Evolutionary conservation across 2,329 filamentous ascomycete genomes (phyloP), one percentile per base, ranked within the genome.

Genomic region (Magnaporthales sp.): DNA sequence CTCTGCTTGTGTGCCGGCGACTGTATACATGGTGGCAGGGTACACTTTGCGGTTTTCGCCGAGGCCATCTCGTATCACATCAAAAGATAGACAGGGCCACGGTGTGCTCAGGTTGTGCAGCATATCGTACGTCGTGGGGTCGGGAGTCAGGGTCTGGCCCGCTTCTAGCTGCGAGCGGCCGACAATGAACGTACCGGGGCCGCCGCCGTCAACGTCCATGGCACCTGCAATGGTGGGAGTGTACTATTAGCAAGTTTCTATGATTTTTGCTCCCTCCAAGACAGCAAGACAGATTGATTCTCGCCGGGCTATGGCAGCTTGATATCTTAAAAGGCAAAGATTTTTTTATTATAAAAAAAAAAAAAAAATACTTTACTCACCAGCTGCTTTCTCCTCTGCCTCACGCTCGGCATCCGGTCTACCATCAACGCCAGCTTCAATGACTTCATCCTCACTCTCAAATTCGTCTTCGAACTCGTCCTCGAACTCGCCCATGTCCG

Each of bases 21-120:
- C 93, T 11, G 93, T 90, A 80, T 98, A 99, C 80, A 97, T 90
- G 68, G 94, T 97, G 64, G 93, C 92, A 29, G 95, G 95, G 78
- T 96, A 99, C n/a, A 90, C 89, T 77, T 90, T 96, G 74, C 95
- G 90, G 77, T 92, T 89, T 75, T 97, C 90, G 71, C 95, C 95
- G 22, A 99, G 85, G 65, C 84, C 83, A 79, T 99, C 95, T 72
- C 85, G 89, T 69, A 99, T 79, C 68, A 99, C 90, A 76, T 98
- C 95, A 78, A 97, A 97, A 1, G 94, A 98, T 19, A 99, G 85
- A 76, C 95, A 99, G 3, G 95, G 95, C 95, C 95, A 99, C 1
- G 93, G 93, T 8, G 93, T 93, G 77, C 91, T 95, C 70, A 99
- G 86, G 69, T 88, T 92, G 82, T 99, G 95, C 68, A 99, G 87